Percentiles rank a stretch among this genome's conserved stretches.
Evolutionary conservation across 2,329 filamentous ascomycete species (phyloP).

Genomic region (Ophiocordyceps camponoti-leonardi): DNA sequence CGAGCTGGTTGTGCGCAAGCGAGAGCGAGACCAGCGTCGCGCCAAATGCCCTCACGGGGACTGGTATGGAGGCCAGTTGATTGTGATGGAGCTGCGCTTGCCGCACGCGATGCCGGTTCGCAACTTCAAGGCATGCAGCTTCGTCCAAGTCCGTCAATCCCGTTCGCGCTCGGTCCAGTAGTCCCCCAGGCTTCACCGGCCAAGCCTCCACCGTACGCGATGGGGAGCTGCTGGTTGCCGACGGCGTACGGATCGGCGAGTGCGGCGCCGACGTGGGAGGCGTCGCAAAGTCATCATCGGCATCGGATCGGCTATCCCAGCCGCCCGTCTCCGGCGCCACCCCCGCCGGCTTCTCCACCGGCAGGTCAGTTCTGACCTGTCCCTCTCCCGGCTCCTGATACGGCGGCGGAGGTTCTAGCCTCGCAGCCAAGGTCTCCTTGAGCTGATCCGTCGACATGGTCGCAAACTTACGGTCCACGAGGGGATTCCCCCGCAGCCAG

Average conservation of each 20-base stretch:
- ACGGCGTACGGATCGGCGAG: slow-evolving; percentile 30
- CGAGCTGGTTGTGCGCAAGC: slow-evolving; percentile 57
- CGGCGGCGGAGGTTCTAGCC: slow-evolving; percentile 40
- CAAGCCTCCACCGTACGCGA: slow-evolving; percentile 25
- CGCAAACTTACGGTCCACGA: slow-evolving; percentile 74
- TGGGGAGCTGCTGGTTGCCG: slow-evolving; percentile 25
- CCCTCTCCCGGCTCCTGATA: slow-evolving; percentile 16
- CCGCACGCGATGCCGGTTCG: slow-evolving; percentile 30
- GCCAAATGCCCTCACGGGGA: slow-evolving; percentile 53
- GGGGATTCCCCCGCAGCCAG: slow-evolving; percentile 71
- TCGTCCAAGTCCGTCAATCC: slow-evolving; percentile 43
- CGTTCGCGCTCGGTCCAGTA: slow-evolving; percentile 55
- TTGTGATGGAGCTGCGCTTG: slow-evolving; percentile 64
- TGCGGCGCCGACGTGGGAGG: slow-evolving; percentile 36
- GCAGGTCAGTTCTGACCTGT: slow-evolving; percentile 6
- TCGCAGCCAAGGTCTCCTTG: slow-evolving; percentile 52
- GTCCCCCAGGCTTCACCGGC: slow-evolving; percentile 39
- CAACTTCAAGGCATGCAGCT: slow-evolving; percentile 36
- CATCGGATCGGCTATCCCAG: slow-evolving; percentile 28
- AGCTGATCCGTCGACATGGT: slow-evolving; percentile 66
- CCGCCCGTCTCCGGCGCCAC: neutral
- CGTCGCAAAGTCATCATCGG: slow-evolving; percentile 36
- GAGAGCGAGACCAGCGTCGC: slow-evolving; percentile 55
- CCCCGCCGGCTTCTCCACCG: slow-evolving; percentile 4
- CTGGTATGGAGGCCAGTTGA: slow-evolving; percentile 51